Base-by-base conservation (phyloP, 805 yeast species). In the Suhomyces kilbournensis region DNA sequence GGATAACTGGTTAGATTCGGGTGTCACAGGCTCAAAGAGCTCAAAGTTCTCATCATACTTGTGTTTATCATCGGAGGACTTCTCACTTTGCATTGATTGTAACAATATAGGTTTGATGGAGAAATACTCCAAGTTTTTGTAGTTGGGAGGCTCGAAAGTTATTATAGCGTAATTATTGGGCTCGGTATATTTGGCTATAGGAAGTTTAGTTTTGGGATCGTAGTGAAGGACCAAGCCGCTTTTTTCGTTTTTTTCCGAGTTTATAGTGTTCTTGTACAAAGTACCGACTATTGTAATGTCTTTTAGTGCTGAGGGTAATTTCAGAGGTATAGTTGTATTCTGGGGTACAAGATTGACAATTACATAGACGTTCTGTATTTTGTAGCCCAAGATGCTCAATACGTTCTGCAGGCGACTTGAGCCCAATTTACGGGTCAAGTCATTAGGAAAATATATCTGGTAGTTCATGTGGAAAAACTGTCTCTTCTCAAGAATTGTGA, bases 61-160 rank as follows among this genome's bases (percentile, higher is more conserved):
- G 19, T 64, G 49, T 15, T 42, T 28, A 7, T 46, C 39, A 1
- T 54, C 20, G 7, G 51, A 30, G 12, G 28, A 40, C 28, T 39
- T 32, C 14, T 55, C 60, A 14, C 52, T 54, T 1, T 66, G 69
- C 58, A 77, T 75, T 3, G 79, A 76, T 56, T 85, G 86, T 8
- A 91, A 75, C 3, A 82, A 70, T 3, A 90, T 87, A 0, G 97
- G 96, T n/a, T 77, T 71, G 3, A 85, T 64, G 0, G 97, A 85
- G 57, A 82, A 86, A 64, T 88, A 90, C 58, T 91, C 96, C 75
- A 92, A 76, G 53, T 81, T 78, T 26, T 75, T 76, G 17, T 86
- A 81, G 44, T 80, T 78, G 0, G 97, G 97, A 1, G 94, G 86
- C 23, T 80, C 79, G 63, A 82, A 91, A n/a, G 78, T 59, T n/a